Evolutionary conservation across 768 basidiomycete species (phyloP).

Genomic region (Tricholoma sp.): DNA sequence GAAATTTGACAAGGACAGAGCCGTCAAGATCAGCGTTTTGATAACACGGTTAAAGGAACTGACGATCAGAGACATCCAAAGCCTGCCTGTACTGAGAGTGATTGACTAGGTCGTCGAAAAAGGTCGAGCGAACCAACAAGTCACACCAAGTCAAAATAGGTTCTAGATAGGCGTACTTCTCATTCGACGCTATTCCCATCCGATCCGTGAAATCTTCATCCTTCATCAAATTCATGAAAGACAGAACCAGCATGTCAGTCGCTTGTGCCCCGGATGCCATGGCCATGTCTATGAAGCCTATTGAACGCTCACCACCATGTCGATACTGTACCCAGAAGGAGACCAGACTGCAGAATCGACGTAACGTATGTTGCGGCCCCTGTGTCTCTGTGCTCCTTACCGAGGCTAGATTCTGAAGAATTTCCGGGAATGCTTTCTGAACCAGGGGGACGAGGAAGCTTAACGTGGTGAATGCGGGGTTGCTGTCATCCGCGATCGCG

Average conservation of each 20-base stretch:
- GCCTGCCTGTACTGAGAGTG: background rate
- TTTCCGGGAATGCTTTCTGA: slow-evolving; percentile 4
- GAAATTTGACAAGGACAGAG: background rate
- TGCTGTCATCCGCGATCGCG: slow-evolving; percentile 1
- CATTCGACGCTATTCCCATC: background rate
- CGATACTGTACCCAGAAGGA: slow-evolving; percentile 5
- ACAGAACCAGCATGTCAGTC: slow-evolving; percentile 4
- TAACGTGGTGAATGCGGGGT: background rate
- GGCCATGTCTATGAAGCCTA: slow-evolving; percentile 4
- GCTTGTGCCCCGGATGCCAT: background rate
- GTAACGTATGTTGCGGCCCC: slow-evolving; percentile 1
- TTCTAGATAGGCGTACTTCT: slow-evolving; percentile 1
- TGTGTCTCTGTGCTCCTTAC: background rate
- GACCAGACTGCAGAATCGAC: slow-evolving; percentile 3
- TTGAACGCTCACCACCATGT: slow-evolving; percentile 9
- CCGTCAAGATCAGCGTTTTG: background rate
- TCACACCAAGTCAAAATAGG: slow-evolving; percentile 3
- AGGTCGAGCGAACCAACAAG: slow-evolving; percentile 7
- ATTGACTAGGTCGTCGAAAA: slow-evolving; percentile 11
- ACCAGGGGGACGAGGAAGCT: slow-evolving; percentile 7
- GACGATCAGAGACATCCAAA: slow-evolving; percentile 1
- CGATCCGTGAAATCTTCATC: background rate
- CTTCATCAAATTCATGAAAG: slow-evolving; percentile 7
- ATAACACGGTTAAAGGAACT: background rate
- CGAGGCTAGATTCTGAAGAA: slow-evolving; percentile 7